Base-by-base conservation (phyloP, 2,329 filamentous ascomycete species). In the Cladosporium oxysporum region DNA sequence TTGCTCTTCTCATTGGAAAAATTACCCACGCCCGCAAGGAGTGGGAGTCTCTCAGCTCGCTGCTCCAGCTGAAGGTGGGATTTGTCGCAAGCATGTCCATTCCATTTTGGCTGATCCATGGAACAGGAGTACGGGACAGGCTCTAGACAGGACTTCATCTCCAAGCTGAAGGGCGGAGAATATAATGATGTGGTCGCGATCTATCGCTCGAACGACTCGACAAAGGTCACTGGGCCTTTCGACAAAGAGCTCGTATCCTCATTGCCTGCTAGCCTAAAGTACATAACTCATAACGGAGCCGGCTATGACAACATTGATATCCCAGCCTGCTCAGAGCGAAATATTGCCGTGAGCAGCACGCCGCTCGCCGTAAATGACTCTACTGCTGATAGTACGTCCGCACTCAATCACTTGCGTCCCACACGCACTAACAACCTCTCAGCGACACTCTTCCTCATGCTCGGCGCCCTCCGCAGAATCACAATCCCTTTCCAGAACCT, bases 121-220 rank as follows among this genome's bases (percentile, higher is more conserved):
- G 1, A 50, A 5, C 68, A 85, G 80, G 84, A 87, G 76, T 87
- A 85, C 72, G 79, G 80, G 41, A 73, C 74, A 23, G 86, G 85
- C 63, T 82, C 80, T 16, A 79, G 85, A 33, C 79, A 83, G 52
- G 83, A 87, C 31, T 88, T 88, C 73, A 75, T 88, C 31, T 77
- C 80, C 58, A 84, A 83, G 64, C 83, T 83, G 75, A 82, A 82
- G 68, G 77, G 79, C n/a, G 85, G 84, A 47, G 76, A 83, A 53
- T 87, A 84, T 68, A 80, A 87, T 62, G 82, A 83, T 69, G 82
- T 87, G 1, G 79, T 84, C 33, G 85, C 78, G 0, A 81, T 88
- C 58, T 88, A 87, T 74, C 83, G 86, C 64, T 87, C 84, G 58
- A 88, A 88, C 72, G 78, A 80, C 44, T 87, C 84, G 8, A 85